Base-by-base conservation (phyloP, 2,329 filamentous ascomycete species). In the Aspergillus sp. region DNA sequence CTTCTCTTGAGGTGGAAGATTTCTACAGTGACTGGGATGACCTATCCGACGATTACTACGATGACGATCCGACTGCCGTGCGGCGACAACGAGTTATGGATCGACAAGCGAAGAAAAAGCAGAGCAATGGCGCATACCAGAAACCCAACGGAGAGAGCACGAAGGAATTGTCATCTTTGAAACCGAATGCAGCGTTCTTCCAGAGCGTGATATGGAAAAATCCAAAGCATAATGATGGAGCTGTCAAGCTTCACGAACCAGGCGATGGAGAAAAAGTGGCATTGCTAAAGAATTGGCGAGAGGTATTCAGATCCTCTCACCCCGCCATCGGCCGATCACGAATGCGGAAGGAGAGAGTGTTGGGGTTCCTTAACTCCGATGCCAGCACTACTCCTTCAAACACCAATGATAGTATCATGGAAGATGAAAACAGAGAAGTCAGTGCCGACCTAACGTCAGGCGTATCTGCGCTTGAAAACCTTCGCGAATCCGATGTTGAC, bases 1-100 rank as follows among this genome's bases (percentile, higher is more conserved):
- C 67, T 5, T 58, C 53, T 10, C 55, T 64, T 27, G 68, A 73
- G 31, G 48, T 62, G 6, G 59, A 64, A 41, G 68, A 70, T 9
- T 65, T 62, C 37, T 68, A 60, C 52, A 69, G 65, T 40, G 71
- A 73, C 49, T 72, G 69, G 67, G 69, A 71, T 37, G 69, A 71
- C 27, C 64, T 70, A 36, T 67, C 68, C 10, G 69, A 72, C 41
- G 69, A 72, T 45, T 71, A 69, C 50, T 65, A 68, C 45, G 69
- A 72, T 35, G 67, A 70, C 41, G 69, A 71, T 30, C 62, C 68
- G 11, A 64, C 61, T 5, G 57, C 62, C 30, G 53, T 60, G 7
- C 53, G 51, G 19, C 42, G 47, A 34, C 51, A 50, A 26, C 49
- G 56, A 7, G 27, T 52, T 37, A 51, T 44, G 12, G 42, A 27